Base-by-base conservation (phyloP, 179 eudicot species). In the Sideroxylon spinosum region DNA sequence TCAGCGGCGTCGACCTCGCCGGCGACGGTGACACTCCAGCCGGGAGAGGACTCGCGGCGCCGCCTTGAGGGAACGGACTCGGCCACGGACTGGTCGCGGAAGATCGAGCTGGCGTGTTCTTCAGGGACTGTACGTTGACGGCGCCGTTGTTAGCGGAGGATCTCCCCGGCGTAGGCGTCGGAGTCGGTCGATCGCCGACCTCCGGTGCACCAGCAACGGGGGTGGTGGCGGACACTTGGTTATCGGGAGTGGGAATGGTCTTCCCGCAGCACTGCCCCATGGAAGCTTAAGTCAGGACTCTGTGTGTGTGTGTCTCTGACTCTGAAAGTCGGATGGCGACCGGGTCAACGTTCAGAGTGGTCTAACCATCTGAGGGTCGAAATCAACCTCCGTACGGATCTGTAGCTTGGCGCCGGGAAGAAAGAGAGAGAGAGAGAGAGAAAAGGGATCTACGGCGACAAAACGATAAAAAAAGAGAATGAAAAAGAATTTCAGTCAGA, bases 11-110 rank as follows among this genome's bases (percentile, higher is more conserved):
- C 22, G 96, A 89, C 74, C 91, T 83, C 74, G 90, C 90, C 84
- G 96, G 93, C 4, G 95, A 89, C 53, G 95, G 94, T 23, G 97
- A 87, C 1, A 93, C 93, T 6, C 97, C 97, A 1, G 75, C 86
- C 0, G 97, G 91, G 25, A 83, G 86, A 0, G 96, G 91, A 48
- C 90, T 88, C 16, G 91, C 86, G 70, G 19, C 57, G 46, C 86
- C 57, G 46, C 86, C 91, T 76, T 86, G 89, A 28, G 98, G 98
- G 79, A 85, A 93, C 6, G 94, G 98, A 46, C 85, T 84, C 22
- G 85, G 84, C 88, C 84, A 86, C 1, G 85, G 78, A 62, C 80
- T 86, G 1, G 78, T 67, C 3, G 79, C 79, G 9, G 89, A 79
- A 1, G 86, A 83, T 82, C 84, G 72, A 12, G 85, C 81, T 9